phyloP scores from a whole-genome alignment of 257 asterid species.

The Phtheirospermum japonicum region DNA sequence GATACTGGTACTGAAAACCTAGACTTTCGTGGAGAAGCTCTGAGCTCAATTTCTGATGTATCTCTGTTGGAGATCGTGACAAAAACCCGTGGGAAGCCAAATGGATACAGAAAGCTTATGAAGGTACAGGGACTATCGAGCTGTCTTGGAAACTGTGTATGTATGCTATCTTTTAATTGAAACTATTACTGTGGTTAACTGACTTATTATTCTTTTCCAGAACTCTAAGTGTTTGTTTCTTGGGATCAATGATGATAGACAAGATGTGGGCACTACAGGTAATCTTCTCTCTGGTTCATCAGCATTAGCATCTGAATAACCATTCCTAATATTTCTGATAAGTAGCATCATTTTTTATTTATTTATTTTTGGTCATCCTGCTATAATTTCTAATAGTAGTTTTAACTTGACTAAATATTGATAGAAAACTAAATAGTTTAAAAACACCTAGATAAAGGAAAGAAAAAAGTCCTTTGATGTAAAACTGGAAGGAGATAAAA shows the following conservation, averaged over 20 bases:
- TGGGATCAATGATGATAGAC: slow-evolving; percentile 72
- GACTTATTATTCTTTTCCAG: slow-evolving; percentile 38
- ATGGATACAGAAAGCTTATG: slow-evolving; percentile 84
- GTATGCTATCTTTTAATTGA: slow-evolving; percentile 13
- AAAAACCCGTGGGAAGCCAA: slow-evolving; percentile 80
- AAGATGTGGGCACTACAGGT: slow-evolving; percentile 87
- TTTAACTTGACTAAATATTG: neutral
- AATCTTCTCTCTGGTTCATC: slow-evolving; percentile 28
- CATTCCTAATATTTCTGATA: slow-evolving; percentile 16
- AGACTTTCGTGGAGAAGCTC: slow-evolving; percentile 75
- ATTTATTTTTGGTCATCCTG: neutral
- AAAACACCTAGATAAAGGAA: no score
- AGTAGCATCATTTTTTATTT: neutral
- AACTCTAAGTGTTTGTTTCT: slow-evolving; percentile 70
- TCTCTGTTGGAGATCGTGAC: slow-evolving; percentile 79
- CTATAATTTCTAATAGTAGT: neutral
- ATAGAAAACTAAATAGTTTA: no score
- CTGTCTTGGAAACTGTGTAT: slow-evolving; percentile 19
- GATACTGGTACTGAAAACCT: slow-evolving; percentile 39
- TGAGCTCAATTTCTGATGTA: slow-evolving; percentile 79
- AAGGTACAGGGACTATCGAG: slow-evolving; percentile 49
- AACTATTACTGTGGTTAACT: slow-evolving; percentile 18
- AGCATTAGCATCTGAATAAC: slow-evolving; percentile 8
- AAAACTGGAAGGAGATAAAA: neutral
- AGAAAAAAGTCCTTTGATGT: neutral